Percentiles rank a stretch among this genome's conserved stretches.
Conservation (phyloP, 148 eudicot species). For the Linanthus parryae region DNA sequence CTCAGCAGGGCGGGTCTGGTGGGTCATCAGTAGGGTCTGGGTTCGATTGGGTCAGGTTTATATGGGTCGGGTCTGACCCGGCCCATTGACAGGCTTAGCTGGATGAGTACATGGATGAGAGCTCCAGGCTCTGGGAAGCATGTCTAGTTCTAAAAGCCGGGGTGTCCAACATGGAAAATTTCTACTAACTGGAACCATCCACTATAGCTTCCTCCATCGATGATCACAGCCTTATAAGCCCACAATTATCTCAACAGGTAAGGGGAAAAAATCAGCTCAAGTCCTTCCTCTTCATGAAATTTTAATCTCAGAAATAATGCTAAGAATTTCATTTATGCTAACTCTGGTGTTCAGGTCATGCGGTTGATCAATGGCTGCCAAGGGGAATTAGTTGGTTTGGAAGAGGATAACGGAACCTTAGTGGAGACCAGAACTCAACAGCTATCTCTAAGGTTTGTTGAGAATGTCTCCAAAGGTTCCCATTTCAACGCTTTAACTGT, state of each 20-base stretch:
- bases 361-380: conserved; percentile 46
- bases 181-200: conserved; percentile 40
- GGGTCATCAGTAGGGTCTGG: too few species aligned
- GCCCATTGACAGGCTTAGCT: too few species aligned
- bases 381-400: conserved; percentile 54
- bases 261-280: too few species aligned
- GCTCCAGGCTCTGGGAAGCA: conserved; percentile 67
- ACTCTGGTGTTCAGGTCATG: too few species aligned
- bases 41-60: too few species aligned
- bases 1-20: too few species aligned
- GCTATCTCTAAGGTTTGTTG: conserved; percentile 42
- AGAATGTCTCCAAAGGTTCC: conserved; percentile 43
- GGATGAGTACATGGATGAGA: conserved; percentile 77
- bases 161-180: conserved; percentile 49
- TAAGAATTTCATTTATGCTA: too few species aligned
- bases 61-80: too few species aligned
- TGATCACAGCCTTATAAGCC: conserved; percentile 30
- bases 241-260: conserved; percentile 61
- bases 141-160: conserved; percentile 56
- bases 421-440: conserved; percentile 52
- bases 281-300: too few species aligned
- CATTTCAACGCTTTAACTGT: conserved; percentile 65
- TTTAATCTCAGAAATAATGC: too few species aligned
- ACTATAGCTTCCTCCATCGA: conserved; percentile 47
- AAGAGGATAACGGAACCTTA: conserved; percentile 57